Evolutionary conservation across 768 basidiomycete species (phyloP).

Genomic region (Lactarius akahatsu): DNA sequence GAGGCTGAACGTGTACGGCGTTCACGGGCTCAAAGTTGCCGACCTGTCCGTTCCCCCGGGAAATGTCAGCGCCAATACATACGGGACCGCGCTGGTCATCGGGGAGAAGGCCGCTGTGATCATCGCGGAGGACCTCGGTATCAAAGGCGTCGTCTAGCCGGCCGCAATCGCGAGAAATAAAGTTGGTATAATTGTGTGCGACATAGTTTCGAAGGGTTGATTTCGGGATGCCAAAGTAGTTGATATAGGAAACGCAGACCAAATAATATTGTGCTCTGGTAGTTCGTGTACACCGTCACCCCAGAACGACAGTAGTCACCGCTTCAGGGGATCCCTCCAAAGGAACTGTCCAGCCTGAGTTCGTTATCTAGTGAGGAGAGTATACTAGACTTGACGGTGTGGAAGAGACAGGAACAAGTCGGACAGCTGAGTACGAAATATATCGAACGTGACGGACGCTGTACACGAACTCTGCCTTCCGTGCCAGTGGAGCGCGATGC

Average conservation of each 20-base stretch:
- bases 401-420: too few relatives aligned
- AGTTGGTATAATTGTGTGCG: too few relatives aligned
- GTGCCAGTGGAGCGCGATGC: too few relatives aligned
- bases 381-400: too few relatives aligned
- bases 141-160: too few relatives aligned
- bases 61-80: constrained; percentile 45
- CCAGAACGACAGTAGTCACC: neutral
- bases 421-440: too few relatives aligned
- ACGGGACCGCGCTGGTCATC: constrained; percentile 44
- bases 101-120: constrained; percentile 51
- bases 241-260: neutral
- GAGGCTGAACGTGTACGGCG: too few relatives aligned
- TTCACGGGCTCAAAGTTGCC: constrained; percentile 51
- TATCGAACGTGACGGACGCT: too few relatives aligned
- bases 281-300: neutral
- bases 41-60: constrained; percentile 42
- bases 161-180: constrained; percentile 19
- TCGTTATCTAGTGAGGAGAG: too few relatives aligned
- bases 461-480: too few relatives aligned
- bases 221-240: neutral
- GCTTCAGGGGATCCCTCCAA: neutral
- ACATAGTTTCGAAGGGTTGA: neutral
- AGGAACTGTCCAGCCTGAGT: too few relatives aligned
- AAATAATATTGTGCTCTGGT: neutral
- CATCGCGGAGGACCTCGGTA: too few relatives aligned